Base-by-base conservation (phyloP, 495 filamentous ascomycete genomes). In the Apiosordaria backusii region DNA sequence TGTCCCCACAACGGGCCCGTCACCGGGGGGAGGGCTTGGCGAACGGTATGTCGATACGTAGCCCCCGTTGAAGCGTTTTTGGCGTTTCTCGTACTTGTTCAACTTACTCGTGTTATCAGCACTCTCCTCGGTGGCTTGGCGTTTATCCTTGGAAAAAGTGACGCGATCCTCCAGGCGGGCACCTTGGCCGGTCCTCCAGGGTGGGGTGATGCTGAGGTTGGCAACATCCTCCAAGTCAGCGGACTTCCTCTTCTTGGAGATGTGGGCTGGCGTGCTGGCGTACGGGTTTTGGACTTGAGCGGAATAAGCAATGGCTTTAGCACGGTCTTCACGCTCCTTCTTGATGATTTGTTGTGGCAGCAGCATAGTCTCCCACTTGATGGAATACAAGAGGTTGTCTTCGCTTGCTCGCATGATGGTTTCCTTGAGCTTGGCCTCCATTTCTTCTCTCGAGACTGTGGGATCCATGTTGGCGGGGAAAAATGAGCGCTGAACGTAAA, bases 321-420 rank as follows among this genome's bases (percentile, higher is more conserved):
- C 25, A 6, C 24, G 24, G 15, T n/a, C 19, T 21, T 21, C 76
- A 66, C 89, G 88, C 77, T 97, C 93, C 64, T 85, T 85, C 66
- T 86, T 85, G 52, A 99, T 88, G 78, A 97, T 85, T 63, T 90
- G 78, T 77, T 99, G 95, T 0, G 95, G 95, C n/a, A 98, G 78
- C 18, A 90, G 89, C 80, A 93, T 82, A 22, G 79, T 82, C 59
- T 88, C 86, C 95, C 95, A 99, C 81, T 97, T 85, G 67, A 90
- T 85, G 18, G 79, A 81, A 72, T 87, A 81, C 70, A 97, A 83
- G 57, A 83, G 82, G 61, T 89, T 81, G 67, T 77, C 81, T 68
- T 92, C 88, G 65, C 90, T 91, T 50, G 92, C 91, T 27, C 86
- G 80, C 60, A 89, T 89, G 71, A 99, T 98, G 71, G 92, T 87